Conservation (phyloP, 1,284 basidiomycete species). For the Trichosporon inkin region DNA sequence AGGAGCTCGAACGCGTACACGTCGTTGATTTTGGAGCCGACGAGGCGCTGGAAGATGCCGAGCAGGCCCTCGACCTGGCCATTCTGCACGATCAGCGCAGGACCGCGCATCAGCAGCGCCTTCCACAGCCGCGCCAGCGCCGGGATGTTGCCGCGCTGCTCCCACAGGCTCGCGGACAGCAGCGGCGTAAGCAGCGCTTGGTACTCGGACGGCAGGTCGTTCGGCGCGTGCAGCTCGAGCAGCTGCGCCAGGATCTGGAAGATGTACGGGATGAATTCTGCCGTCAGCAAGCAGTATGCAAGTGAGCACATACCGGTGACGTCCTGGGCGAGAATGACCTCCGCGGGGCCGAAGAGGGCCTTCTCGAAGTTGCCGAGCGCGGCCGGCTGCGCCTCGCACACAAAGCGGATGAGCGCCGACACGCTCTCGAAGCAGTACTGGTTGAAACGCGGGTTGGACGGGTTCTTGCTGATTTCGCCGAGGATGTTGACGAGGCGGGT, state of each 20-base stretch:
- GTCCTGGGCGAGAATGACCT: slow-evolving; percentile 81
- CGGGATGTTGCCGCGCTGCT: slow-evolving; percentile 91
- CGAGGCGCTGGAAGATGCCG: slow-evolving; percentile 87
- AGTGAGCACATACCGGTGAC: slow-evolving; percentile 66
- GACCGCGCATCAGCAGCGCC: slow-evolving; percentile 75
- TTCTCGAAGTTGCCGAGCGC: slow-evolving; percentile 73
- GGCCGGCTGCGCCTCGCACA: slow-evolving; percentile 65
- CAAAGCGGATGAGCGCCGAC: slow-evolving; percentile 82
- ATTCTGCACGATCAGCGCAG: slow-evolving; percentile 62
- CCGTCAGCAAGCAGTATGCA: neutral
- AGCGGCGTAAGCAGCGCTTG: slow-evolving; percentile 74
- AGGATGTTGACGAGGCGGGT: slow-evolving; percentile 75
- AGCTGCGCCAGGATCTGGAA: slow-evolving; percentile 97
- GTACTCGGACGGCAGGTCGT: slow-evolving; percentile 69
- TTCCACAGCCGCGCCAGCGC: slow-evolving; percentile 84
- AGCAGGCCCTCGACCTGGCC: slow-evolving; percentile 75
- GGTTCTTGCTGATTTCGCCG: slow-evolving; percentile 85
- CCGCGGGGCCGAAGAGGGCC: slow-evolving; percentile 82
- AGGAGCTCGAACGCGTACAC: slow-evolving; percentile 86
- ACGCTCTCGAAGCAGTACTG: slow-evolving; percentile 97
- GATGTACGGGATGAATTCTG: slow-evolving; percentile 95
- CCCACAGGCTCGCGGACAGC: slow-evolving; percentile 83
- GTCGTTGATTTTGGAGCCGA: slow-evolving; percentile 85
- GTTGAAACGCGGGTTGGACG: slow-evolving; percentile 94
- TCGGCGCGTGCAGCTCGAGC: slow-evolving; percentile 70